A percentile compares a stretch with the other conserved stretches of the same genome.
These are phyloP conservation scores for Anisogramma anomala DNA, from an alignment of 2,329 filamentous ascomycete species.

Conservation along the genomic window DNA sequence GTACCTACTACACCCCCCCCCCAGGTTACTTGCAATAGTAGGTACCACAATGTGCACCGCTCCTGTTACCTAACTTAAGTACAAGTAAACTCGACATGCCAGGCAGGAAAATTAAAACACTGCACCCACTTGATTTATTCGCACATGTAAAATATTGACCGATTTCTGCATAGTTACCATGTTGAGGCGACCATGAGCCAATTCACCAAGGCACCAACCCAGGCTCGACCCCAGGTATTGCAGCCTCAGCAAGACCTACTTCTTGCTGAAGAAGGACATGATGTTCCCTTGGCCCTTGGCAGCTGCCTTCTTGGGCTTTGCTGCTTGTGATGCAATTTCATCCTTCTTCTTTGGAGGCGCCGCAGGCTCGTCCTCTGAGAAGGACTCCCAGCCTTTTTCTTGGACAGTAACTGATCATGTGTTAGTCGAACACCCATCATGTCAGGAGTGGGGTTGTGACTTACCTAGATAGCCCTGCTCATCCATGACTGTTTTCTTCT, in stretches of 20 bases:
- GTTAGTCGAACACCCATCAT: constrained; percentile 2
- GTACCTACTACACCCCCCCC: too few species aligned
- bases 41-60: too few species aligned
- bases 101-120: too few species aligned
- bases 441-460: constrained; percentile 20
- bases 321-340: constrained; percentile 35
- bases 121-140: too few species aligned
- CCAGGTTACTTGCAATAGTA: too few species aligned
- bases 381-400: constrained; percentile 79
- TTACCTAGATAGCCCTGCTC: constrained; percentile 81
- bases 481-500: constrained; percentile 77
- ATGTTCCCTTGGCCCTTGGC: constrained; percentile 67
- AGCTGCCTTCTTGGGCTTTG: constrained; percentile 43
- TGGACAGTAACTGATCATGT: constrained; percentile 62
- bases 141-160: too few species aligned
- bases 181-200: too few species aligned
- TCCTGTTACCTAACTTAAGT: too few species aligned
- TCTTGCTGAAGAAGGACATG: constrained; percentile 87
- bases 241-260: constrained; percentile 30
- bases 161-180: too few species aligned
- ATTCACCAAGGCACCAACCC: too few species aligned
- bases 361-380: constrained; percentile 75
- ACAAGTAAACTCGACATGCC: too few species aligned
- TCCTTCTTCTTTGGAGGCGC: constrained; percentile 35
- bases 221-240: too few species aligned